Evolutionary conservation across 2,329 filamentous ascomycete species (phyloP), one percentile per base, ranked within the genome.

Genomic region (Ramularia endophylla): DNA sequence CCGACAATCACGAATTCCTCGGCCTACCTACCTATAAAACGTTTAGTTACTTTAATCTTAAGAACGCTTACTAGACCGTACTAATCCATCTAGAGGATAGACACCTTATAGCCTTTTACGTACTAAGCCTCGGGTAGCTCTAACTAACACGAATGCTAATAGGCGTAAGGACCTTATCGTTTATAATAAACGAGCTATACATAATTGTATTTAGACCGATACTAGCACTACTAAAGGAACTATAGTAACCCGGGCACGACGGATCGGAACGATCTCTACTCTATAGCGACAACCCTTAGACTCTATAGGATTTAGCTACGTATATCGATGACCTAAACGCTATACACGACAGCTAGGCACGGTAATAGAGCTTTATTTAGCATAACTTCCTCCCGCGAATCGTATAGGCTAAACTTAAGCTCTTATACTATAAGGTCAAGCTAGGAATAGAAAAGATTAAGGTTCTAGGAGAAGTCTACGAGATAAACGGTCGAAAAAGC

Each of bases 11-110:
- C 19, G 13, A 16, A 27, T 41, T 27, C 27, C 27, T 41, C 9
- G 15, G 7, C 12, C 18, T 25, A 13, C 38, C 28, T 18, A 41
- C n/a, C 4, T 29, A 41, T 29, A 18, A 13, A 9, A 27, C 9
- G 3, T 41, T 27, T 29, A 35, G 11, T 3, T 41, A 27, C 18
- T 41, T 41, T n/a, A n/a, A 41, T 25, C 18, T 41, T 5, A 41
- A 41, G 39, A 36, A 36, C 22, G 22, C n/a, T 12, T 41, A 41
- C 31, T 41, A 36, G 39, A 29, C 32, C 28, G 31, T 41, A 2
- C n/a, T 36, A 17, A 41, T 41, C 9, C 18, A 41, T 18, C 32
- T 22, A 8, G 9, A 41, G 8, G 13, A 41, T 27, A 20, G 31
- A 11, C 25, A 41, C 32, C 31, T 29, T 25, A 31, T 41, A 8